phyloP scores from a whole-genome alignment of 768 basidiomycete species.

The Galerina sulciceps region DNA sequence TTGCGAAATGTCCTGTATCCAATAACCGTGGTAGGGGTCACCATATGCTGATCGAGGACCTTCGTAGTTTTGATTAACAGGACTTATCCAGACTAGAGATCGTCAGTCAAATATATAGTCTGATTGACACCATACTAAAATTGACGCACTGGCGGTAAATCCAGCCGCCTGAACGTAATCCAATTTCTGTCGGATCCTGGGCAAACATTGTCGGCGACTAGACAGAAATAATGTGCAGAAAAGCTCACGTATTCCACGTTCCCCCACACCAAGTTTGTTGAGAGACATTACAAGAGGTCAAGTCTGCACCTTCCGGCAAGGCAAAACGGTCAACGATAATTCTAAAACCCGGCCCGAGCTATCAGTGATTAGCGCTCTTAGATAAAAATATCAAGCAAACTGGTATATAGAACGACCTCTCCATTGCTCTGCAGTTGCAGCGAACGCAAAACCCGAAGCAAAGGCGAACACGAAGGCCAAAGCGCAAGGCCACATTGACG shows the following conservation, averaged over 20 bases:
- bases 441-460: constrained; percentile 36
- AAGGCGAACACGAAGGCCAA: constrained; percentile 19
- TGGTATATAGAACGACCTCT: constrained; percentile 82
- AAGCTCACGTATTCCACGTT: constrained; percentile 64
- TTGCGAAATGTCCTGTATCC: constrained; percentile 69
- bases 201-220: background rate
- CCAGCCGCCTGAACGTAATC: constrained; percentile 86
- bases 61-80: constrained; percentile 77
- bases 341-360: constrained; percentile 34
- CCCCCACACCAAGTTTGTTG: constrained; percentile 84
- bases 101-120: background rate
- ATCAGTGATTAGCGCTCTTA: background rate
- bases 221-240: constrained; percentile 13
- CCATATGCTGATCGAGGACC: constrained; percentile 75
- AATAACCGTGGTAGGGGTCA: constrained; percentile 87
- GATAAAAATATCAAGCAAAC: constrained; percentile 35
- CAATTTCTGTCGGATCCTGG: constrained; percentile 69
- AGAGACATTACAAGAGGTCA: constrained; percentile 57
- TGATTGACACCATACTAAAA: background rate
- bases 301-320: constrained; percentile 56
- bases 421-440: constrained; percentile 77
- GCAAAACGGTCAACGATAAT: constrained; percentile 81
- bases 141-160: constrained; percentile 68
- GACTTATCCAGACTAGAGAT: constrained; percentile 79
- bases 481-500: constrained; percentile 21